These are phyloP conservation scores for Podaxis mareebaensis DNA, from an alignment of 768 basidiomycete genomes.

Conservation along the genomic window DNA sequence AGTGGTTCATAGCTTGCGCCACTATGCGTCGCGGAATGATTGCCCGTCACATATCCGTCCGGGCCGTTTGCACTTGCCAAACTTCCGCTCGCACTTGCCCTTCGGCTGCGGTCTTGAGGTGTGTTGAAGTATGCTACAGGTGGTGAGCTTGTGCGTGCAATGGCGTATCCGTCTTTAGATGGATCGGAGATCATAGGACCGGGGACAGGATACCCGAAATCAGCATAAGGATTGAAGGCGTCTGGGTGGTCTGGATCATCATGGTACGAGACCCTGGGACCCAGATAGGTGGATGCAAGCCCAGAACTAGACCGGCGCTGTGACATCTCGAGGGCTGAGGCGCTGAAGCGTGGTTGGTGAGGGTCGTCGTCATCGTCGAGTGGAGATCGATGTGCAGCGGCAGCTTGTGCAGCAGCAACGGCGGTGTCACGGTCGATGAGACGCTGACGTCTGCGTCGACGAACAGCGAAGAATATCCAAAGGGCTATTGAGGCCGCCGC, in stretches of 20 bases:
- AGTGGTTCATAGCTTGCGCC: constrained; percentile 28
- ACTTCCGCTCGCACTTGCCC: constrained; percentile 18
- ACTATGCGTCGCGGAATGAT: constrained; percentile 16
- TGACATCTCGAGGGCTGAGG: constrained; percentile 28
- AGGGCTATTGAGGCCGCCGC: constrained; percentile 67
- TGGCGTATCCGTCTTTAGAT: constrained; percentile 33
- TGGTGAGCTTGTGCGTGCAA: constrained; percentile 30
- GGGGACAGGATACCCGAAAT: constrained; percentile 46
- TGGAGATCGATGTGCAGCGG: constrained; percentile 65
- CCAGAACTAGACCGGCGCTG: constrained; percentile 44
- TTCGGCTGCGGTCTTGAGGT: constrained; percentile 18
- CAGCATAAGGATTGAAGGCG: constrained; percentile 55
- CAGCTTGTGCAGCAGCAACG: constrained; percentile 71
- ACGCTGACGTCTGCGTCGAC: constrained; percentile 60
- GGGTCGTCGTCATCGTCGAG: constrained; percentile 66
- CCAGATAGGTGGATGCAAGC: constrained; percentile 19
- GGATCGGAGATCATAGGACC: constrained; percentile 33
- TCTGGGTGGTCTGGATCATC: constrained; percentile 19
- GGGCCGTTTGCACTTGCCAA: constrained; percentile 13
- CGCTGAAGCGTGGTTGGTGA: constrained; percentile 3
- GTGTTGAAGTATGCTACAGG: constrained; percentile 43
- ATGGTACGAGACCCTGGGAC: constrained; percentile 10
- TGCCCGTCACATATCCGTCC: constrained; percentile 7
- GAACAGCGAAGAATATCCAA: constrained; percentile 71
- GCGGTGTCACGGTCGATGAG: constrained; percentile 69